Conservation (phyloP, 208 protist genomes). For the Trypanosoma platydactyli region DNA sequence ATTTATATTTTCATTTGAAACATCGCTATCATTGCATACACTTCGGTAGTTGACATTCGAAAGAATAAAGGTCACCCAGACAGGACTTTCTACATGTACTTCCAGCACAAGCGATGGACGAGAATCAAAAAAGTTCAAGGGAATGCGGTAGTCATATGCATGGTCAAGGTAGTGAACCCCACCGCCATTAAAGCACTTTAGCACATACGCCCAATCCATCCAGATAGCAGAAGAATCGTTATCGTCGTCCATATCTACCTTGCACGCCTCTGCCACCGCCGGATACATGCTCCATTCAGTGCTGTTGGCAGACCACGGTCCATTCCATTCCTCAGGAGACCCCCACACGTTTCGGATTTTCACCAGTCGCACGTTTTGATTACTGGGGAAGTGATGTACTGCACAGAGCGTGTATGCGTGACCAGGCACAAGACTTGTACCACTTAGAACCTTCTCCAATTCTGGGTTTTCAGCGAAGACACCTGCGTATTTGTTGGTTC, state of each 20-base stretch:
- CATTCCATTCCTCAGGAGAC: slow-evolving; percentile 38
- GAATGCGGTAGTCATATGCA: slow-evolving; percentile 63
- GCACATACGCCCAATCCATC: slow-evolving; percentile 69
- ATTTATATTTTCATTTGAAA: too few species aligned
- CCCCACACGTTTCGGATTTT: slow-evolving; percentile 74
- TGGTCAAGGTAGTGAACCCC: slow-evolving; percentile 59
- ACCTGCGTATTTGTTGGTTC: slow-evolving; percentile 25
- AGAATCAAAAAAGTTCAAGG: slow-evolving; percentile 68
- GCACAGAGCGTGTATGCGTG: slow-evolving; percentile 75
- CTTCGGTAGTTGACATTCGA: slow-evolving; percentile 67
- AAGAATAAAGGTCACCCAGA: slow-evolving; percentile 49
- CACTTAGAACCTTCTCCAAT: slow-evolving; percentile 39
- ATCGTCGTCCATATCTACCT: slow-evolving; percentile 29
- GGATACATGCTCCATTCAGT: slow-evolving; percentile 49
- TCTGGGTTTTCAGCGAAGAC: slow-evolving; percentile 53
- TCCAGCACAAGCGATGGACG: slow-evolving; percentile 59
- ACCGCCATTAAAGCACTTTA: slow-evolving; percentile 79
- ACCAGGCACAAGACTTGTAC: slow-evolving; percentile 69
- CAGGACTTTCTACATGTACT: slow-evolving; percentile 49
- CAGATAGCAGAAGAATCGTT: slow-evolving; percentile 37
- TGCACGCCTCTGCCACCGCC: slow-evolving; percentile 32
- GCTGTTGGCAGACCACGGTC: slow-evolving; percentile 41
- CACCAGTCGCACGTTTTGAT: slow-evolving; percentile 43
- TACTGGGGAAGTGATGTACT: slow-evolving; percentile 44
- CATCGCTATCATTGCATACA: slow-evolving; percentile 35